Conservation (phyloP, 192 early-diverging fungal genomes). For the Coemansia sp. region DNA sequence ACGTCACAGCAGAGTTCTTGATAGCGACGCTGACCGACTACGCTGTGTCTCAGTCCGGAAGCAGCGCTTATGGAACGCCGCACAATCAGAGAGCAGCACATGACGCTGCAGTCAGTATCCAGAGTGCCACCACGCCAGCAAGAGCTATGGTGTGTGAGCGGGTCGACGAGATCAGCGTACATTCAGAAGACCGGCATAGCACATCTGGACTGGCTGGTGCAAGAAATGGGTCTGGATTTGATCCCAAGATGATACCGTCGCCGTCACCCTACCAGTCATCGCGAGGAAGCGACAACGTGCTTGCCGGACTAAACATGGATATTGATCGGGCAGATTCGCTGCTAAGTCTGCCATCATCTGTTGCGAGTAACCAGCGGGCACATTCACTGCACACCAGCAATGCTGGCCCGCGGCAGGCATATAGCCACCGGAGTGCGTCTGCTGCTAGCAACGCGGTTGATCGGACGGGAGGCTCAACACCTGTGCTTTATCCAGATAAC, state of each 20-base stretch:
- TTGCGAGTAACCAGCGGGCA: not conserved
- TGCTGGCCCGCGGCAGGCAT: too few species aligned
- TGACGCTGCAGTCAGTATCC: not conserved
- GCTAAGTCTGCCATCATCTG: constrained; percentile 14
- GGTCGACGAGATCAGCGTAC: constrained; percentile 13
- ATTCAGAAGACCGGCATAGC: constrained; percentile 7
- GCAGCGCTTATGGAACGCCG: not conserved
- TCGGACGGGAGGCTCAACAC: not conserved
- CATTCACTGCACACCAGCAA: not conserved
- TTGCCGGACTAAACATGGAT: not conserved
- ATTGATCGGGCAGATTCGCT: constrained; percentile 15
- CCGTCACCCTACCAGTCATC: constrained; percentile 35
- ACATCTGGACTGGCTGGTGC: not conserved
- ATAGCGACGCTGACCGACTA: constrained; percentile 46
- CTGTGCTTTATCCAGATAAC: not conserved
- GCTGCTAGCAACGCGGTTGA: not conserved
- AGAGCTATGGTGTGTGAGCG: constrained; percentile 1
- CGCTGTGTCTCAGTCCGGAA: constrained; percentile 5
- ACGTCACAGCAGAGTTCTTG: constrained; percentile 38
- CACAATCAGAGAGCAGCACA: not conserved
- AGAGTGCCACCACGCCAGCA: not conserved
- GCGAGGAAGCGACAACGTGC: constrained; percentile 12
- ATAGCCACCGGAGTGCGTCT: too few species aligned
- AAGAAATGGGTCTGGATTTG: constrained; percentile 3
- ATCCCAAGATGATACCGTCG: constrained; percentile 20